phyloP scores from a whole-genome alignment of 2,329 filamentous ascomycete genomes.

The Trichoderma lentiforme region DNA sequence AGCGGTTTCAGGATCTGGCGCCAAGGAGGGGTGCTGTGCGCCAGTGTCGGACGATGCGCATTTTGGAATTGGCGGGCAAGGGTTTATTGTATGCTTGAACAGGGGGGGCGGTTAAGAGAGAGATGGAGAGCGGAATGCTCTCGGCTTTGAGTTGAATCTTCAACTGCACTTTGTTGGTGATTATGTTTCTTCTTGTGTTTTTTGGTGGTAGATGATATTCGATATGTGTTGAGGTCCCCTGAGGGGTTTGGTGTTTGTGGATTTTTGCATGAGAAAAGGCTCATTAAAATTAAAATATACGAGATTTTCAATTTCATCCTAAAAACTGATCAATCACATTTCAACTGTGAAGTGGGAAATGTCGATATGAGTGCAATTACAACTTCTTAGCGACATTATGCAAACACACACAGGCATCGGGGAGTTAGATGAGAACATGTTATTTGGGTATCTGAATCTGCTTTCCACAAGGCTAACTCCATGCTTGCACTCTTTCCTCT shows the following conservation, averaged over 20 bases:
- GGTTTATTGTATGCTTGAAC: neutral
- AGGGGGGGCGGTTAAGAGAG: neutral
- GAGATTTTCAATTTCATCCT: neutral
- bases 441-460: neutral
- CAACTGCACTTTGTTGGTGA: neutral
- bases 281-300: neutral
- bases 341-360: neutral
- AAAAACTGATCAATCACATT: neutral
- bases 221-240: neutral
- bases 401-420: neutral
- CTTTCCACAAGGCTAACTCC: neutral
- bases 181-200: neutral
- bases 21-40: conserved; percentile 2
- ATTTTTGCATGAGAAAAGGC: neutral
- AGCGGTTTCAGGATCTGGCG: conserved; percentile 4
- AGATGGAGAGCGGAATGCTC: neutral
- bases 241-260: neutral
- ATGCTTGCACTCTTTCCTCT: neutral
- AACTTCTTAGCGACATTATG: neutral
- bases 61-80: neutral
- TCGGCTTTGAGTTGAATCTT: neutral
- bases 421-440: neutral
- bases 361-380: neutral
- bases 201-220: neutral
- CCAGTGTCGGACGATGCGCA: neutral